Conservation (phyloP, 2,329 filamentous ascomycete genomes). For the Phyllosticta citribraziliensis region DNA sequence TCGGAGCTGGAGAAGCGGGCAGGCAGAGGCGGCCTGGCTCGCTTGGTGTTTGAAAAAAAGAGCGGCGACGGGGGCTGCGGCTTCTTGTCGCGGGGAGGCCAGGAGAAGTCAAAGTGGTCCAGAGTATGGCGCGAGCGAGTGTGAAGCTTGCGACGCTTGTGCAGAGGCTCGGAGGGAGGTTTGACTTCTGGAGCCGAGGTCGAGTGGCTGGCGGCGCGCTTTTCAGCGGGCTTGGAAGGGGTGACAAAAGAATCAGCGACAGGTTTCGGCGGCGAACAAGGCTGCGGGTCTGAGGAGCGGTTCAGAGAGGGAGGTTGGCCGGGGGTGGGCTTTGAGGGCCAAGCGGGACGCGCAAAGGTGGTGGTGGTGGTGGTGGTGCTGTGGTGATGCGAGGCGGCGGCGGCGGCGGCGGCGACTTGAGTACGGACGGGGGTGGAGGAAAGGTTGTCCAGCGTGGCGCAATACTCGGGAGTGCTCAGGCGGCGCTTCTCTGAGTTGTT, state of each 20-base stretch:
- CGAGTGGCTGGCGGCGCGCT: slow-evolving; percentile 3
- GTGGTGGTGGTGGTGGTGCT: background rate
- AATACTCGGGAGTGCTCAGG: slow-evolving; percentile 17
- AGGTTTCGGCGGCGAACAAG: slow-evolving; percentile 11
- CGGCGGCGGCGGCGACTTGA: slow-evolving; percentile 3
- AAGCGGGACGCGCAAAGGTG: background rate
- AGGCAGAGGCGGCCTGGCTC: slow-evolving; percentile 35
- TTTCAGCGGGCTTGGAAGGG: slow-evolving; percentile 7
- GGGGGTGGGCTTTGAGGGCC: background rate
- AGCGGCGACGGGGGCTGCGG: slow-evolving; percentile 38
- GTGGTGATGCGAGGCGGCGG: background rate
- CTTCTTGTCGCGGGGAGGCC: slow-evolving; percentile 14
- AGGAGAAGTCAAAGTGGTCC: slow-evolving; percentile 26
- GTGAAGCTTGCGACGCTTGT: slow-evolving; percentile 25
- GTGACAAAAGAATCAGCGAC: slow-evolving; percentile 13
- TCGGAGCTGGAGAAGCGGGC: slow-evolving; percentile 48
- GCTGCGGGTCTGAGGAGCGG: slow-evolving; percentile 14
- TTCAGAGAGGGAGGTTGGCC: background rate
- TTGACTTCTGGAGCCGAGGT: background rate
- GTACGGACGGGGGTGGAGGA: slow-evolving; percentile 12
- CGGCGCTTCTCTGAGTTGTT: slow-evolving; percentile 12
- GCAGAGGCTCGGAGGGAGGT: slow-evolving; percentile 20
- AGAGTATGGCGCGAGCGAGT: slow-evolving; percentile 24
- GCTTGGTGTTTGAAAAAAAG: slow-evolving; percentile 42
- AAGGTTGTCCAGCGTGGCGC: slow-evolving; percentile 13